Evolutionary conservation across 1,139 yeast species (phyloP).

Genomic region (Saccharomyces uvarum): DNA sequence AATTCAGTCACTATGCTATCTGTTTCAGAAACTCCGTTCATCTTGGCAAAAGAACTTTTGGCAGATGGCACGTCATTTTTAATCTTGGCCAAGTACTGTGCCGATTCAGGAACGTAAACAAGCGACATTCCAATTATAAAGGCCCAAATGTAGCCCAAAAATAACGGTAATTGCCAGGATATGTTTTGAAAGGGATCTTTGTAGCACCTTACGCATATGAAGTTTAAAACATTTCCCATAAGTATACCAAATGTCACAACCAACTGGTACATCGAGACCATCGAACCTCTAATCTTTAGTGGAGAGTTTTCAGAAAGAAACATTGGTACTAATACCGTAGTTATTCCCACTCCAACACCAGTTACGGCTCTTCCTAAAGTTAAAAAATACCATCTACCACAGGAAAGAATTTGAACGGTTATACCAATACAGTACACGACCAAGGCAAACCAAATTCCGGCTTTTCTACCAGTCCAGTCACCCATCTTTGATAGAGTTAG

Average conservation of each 20-base stretch:
- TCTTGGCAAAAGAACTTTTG: conserved; percentile 40
- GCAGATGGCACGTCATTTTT: conserved; percentile 32
- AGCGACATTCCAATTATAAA: conserved; percentile 40
- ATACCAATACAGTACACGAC: conserved; percentile 44
- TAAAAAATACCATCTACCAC: conserved; percentile 43
- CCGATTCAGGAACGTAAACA: conserved; percentile 46
- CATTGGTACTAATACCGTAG: conserved; percentile 48
- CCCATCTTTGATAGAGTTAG: conserved; percentile 48
- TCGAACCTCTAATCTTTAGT: conserved; percentile 45
- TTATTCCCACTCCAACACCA: conserved; percentile 49
- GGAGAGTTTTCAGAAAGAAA: conserved; percentile 52
- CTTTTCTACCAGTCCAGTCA: conserved; percentile 48
- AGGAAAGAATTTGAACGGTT: conserved; percentile 38
- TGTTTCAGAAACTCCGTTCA: conserved; percentile 40
- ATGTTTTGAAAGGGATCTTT: conserved; percentile 27
- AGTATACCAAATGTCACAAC: conserved; percentile 50
- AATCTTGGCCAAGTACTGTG: conserved; percentile 39
- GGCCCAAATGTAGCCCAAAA: conserved; percentile 43
- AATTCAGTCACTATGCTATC: conserved; percentile 40
- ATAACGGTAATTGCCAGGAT: conserved; percentile 44
- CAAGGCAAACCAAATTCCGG: conserved; percentile 41
- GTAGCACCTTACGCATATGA: conserved; percentile 35
- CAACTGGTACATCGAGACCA: conserved; percentile 51
- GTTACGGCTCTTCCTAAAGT: conserved; percentile 47
- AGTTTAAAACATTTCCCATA: conserved; percentile 47